A percentile compares a stretch with the other conserved stretches of the same genome.
Evolutionary conservation across 768 basidiomycete genomes (phyloP).

Genomic region (Phaffia australis): DNA sequence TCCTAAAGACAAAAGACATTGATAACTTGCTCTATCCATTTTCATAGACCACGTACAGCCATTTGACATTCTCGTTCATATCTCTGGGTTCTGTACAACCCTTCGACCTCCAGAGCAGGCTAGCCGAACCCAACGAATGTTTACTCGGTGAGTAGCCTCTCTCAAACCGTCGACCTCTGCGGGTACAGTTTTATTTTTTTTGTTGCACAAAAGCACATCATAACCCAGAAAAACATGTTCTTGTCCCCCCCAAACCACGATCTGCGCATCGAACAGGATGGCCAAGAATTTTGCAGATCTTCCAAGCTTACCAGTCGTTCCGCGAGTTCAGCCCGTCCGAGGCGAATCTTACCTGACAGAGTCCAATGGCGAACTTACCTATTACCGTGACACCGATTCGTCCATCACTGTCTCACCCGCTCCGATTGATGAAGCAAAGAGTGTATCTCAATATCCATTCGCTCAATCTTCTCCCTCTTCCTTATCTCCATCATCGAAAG

Average conservation of each 20-base stretch:
- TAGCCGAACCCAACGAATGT: slow-evolving; percentile 63
- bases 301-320: neutral
- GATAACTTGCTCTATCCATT: neutral
- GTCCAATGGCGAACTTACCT: too few species aligned
- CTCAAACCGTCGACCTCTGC: too few species aligned
- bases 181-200: too few species aligned
- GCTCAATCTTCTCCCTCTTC: neutral
- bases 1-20: neutral
- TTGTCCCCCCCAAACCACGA: too few species aligned
- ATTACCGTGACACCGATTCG: too few species aligned
- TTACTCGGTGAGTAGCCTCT: slow-evolving; percentile 40
- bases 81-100: slow-evolving; percentile 65
- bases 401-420: too few species aligned
- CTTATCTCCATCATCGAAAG: neutral
- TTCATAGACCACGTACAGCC: slow-evolving; percentile 30
- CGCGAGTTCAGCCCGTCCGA: too few species aligned
- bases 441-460: neutral
- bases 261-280: slow-evolving; percentile 1
- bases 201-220: too few species aligned
- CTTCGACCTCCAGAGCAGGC: slow-evolving; percentile 51
- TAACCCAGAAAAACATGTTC: too few species aligned
- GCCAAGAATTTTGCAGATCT: slow-evolving; percentile 17
- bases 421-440: too few species aligned
- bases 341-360: too few species aligned
- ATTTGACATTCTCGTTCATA: slow-evolving; percentile 61